These are phyloP conservation scores for Cladorrhinum samala DNA, from an alignment of 495 filamentous ascomycete species.

Conservation along the genomic window DNA sequence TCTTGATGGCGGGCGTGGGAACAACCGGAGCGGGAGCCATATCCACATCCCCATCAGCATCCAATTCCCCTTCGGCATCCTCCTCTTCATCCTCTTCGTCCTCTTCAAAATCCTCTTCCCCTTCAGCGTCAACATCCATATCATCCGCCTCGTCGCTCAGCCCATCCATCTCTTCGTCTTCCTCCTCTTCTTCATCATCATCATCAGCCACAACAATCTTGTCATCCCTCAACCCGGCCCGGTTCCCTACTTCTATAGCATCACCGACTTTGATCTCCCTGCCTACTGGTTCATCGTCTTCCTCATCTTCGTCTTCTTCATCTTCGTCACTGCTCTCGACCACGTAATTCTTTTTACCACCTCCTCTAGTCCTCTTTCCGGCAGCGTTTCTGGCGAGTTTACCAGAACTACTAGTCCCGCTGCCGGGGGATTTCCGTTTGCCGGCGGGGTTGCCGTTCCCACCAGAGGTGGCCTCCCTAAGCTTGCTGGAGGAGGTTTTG, in stretches of 20 bases:
- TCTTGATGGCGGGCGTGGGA: constrained; percentile 36
- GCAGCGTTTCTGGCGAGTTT: constrained; percentile 32
- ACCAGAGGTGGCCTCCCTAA: constrained; percentile 65
- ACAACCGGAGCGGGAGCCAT: constrained; percentile 35
- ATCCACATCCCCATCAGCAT: constrained; percentile 44
- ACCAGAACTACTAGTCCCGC: constrained; percentile 38
- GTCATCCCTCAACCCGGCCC: constrained; percentile 40
- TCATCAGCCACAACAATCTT: constrained; percentile 38
- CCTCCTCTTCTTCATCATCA: constrained; percentile 41
- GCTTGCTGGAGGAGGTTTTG: constrained; percentile 76
- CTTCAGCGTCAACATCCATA: constrained; percentile 31
- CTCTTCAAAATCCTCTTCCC: constrained; percentile 30
- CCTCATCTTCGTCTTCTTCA: constrained; percentile 36
- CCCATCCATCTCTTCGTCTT: constrained; percentile 34
- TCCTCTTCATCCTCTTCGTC: constrained; percentile 45
- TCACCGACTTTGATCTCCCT: constrained; percentile 32
- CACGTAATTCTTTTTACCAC: constrained; percentile 63
- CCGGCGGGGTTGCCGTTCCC: constrained; percentile 15
- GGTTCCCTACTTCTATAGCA: constrained; percentile 27
- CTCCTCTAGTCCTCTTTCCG: constrained; percentile 52
- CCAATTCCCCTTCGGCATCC: constrained; percentile 42
- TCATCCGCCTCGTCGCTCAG: constrained; percentile 28
- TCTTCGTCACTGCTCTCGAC: constrained; percentile 53
- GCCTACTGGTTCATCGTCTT: constrained; percentile 24
- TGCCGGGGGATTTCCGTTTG: constrained; percentile 22